Conservation (phyloP, 495 filamentous ascomycete species). For the Pseudotulostoma volvatum region DNA sequence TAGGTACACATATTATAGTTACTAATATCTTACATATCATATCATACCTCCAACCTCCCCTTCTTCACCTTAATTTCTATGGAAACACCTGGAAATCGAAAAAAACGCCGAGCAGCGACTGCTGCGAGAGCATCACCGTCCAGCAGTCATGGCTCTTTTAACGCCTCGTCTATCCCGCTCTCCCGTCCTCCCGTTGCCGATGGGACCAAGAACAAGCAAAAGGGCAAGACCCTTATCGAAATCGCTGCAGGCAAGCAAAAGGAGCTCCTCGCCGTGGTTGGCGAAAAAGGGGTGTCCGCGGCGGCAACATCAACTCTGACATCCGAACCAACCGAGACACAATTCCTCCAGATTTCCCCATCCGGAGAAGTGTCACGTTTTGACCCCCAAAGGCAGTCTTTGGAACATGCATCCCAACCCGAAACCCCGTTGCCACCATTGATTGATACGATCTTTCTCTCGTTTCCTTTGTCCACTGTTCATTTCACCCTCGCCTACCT, state of each 20-base stretch:
- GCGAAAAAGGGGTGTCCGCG: not conserved
- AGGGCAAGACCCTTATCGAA: conserved; percentile 32
- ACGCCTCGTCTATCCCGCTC: conserved; percentile 19
- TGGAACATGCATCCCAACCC: not conserved
- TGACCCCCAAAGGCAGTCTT: conserved; percentile 2
- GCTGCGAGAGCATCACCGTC: conserved; percentile 8
- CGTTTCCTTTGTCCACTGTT: conserved; percentile 56
- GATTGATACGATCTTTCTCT: conserved; percentile 34
- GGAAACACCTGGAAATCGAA: conserved; percentile 19
- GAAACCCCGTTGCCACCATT: conserved; percentile 19
- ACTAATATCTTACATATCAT: too few relatives aligned
- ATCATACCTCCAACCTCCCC: too few relatives aligned
- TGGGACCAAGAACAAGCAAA: conserved; percentile 13
- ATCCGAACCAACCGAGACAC: conserved; percentile 11
- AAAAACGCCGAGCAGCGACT: conserved; percentile 32
- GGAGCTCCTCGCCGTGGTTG: conserved; percentile 12
- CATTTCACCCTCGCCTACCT: conserved; percentile 80
- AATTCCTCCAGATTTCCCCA: conserved; percentile 17
- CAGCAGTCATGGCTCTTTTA: conserved; percentile 6
- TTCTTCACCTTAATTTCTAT: too few relatives aligned
- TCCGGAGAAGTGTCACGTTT: conserved; percentile 1
- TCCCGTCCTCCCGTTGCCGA: conserved; percentile 17
- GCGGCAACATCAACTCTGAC: conserved; percentile 1
- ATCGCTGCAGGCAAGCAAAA: conserved; percentile 33
- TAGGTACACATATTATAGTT: too few relatives aligned